Evolutionary conservation across 2,329 filamentous ascomycete species (phyloP).

Genomic region (Cytospora paraplurivora): DNA sequence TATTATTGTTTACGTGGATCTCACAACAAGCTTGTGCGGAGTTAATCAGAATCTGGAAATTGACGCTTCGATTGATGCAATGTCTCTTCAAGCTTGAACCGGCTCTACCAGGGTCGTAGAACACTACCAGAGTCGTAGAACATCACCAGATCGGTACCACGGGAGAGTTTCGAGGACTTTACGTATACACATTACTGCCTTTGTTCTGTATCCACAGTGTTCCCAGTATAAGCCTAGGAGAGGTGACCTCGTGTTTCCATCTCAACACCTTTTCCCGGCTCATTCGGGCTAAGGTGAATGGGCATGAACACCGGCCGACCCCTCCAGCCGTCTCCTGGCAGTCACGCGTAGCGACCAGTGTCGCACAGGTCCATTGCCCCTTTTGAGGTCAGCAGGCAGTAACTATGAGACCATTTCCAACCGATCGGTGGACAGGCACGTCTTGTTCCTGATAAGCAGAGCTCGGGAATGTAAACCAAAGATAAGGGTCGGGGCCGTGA

Average conservation of each 20-base stretch:
- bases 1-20: no score
- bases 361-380: not conserved
- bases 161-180: no score
- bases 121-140: no score
- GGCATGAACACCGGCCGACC: not conserved
- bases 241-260: not conserved
- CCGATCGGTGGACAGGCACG: not conserved
- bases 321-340: not conserved
- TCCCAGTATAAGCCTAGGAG: not conserved
- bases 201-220: no score
- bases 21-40: no score
- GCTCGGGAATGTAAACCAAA: not conserved
- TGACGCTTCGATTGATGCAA: no score
- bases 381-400: not conserved
- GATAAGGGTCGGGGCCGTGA: no score
- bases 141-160: no score
- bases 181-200: no score
- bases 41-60: no score
- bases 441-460: not conserved
- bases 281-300: not conserved
- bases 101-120: no score
- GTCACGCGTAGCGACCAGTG: not conserved
- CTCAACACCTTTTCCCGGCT: not conserved
- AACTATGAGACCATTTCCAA: not conserved
- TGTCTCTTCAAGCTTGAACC: no score